These are phyloP conservation scores for Entonaema liquescens DNA, from an alignment of 495 filamentous ascomycete genomes.

Conservation along the genomic window DNA sequence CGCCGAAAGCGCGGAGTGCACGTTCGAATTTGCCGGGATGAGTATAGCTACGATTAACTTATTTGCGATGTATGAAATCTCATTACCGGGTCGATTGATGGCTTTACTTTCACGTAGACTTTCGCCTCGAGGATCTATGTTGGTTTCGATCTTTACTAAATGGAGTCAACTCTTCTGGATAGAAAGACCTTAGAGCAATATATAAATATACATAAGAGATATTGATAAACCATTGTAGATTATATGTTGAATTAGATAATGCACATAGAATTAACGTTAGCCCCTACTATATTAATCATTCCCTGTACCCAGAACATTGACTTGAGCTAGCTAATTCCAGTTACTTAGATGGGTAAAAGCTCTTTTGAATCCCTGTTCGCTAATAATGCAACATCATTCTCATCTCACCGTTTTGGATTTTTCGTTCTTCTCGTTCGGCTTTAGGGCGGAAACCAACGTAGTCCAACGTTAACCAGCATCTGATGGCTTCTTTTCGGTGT, in stretches of 20 bases:
- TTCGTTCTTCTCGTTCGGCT: background rate
- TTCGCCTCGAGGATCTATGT: no score
- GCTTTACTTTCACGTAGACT: no score
- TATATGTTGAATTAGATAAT: background rate
- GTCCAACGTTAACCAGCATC: constrained; percentile 11
- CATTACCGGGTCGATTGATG: no score
- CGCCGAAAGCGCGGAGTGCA: background rate
- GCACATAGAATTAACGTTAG: background rate
- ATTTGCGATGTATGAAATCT: background rate
- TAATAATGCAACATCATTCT: constrained; percentile 13
- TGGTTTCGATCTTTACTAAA: no score
- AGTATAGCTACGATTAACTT: background rate
- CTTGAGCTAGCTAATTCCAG: background rate
- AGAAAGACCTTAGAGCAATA: background rate
- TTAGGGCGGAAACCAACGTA: constrained; percentile 15
- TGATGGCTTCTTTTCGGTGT: constrained; percentile 8
- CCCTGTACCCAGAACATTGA: background rate
- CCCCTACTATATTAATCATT: background rate
- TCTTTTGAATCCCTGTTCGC: background rate
- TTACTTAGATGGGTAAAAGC: background rate
- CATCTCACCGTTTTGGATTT: constrained; percentile 6
- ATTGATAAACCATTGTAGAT: background rate
- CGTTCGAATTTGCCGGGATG: background rate
- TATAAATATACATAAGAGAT: background rate
- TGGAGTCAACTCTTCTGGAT: no score